A percentile compares a stretch with the other conserved stretches of the same genome.
Evolutionary conservation across 2,329 filamentous ascomycete genomes (phyloP).

Genomic region (Stylonectria norvegica): DNA sequence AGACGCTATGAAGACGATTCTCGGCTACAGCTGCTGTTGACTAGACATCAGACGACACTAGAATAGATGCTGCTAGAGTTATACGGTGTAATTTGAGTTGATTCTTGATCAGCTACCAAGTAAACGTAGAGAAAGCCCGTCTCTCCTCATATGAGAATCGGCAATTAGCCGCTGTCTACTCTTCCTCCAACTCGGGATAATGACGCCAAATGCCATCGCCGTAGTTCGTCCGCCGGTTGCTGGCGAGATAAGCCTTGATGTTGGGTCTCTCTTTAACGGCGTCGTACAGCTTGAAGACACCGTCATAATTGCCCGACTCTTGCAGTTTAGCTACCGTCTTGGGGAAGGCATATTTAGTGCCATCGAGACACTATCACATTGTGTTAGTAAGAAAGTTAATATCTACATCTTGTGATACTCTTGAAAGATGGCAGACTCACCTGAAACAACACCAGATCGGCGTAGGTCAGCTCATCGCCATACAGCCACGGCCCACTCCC

Average conservation of each 20-base stretch:
- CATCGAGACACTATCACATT: slow-evolving; percentile 47
- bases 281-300: slow-evolving; percentile 62
- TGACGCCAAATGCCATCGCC: slow-evolving; percentile 65
- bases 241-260: slow-evolving; percentile 66
- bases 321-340: slow-evolving; percentile 58
- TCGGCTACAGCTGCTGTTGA: slow-evolving; percentile 17
- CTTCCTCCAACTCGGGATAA: slow-evolving; percentile 68
- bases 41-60: too few species aligned
- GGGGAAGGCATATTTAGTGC: slow-evolving; percentile 64
- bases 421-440: slow-evolving; percentile 34
- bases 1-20: slow-evolving; percentile 31
- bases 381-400: slow-evolving; percentile 3
- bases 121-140: too few species aligned
- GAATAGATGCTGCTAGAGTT: too few species aligned
- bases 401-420: not conserved
- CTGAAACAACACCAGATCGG: slow-evolving; percentile 72
- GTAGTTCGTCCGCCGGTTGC: slow-evolving; percentile 61
- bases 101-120: too few species aligned
- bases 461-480: slow-evolving; percentile 62
- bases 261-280: slow-evolving; percentile 59
- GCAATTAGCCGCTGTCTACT: slow-evolving; percentile 5
- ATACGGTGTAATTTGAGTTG: too few species aligned
- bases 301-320: slow-evolving; percentile 53
- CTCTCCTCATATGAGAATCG: not conserved
- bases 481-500: slow-evolving; percentile 63